Evolutionary conservation across 2,329 filamentous ascomycete genomes (phyloP).

Genomic region (Corinectria fuckeliana): DNA sequence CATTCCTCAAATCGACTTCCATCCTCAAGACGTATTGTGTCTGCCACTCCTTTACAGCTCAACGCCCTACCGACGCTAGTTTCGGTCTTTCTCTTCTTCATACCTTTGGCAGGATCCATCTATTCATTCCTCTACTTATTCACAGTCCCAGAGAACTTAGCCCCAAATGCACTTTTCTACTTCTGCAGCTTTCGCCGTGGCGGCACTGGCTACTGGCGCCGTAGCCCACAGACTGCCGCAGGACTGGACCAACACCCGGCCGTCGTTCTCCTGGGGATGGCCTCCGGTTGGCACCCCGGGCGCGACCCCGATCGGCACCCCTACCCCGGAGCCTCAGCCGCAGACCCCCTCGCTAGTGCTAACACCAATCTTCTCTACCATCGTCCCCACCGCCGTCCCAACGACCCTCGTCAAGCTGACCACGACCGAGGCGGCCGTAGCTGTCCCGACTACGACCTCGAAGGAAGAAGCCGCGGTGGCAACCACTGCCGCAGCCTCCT

Average conservation of each 20-base stretch:
- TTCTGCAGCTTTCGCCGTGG: neutral
- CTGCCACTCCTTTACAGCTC: neutral
- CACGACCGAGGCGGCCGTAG: constrained; percentile 7
- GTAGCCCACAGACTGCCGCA: neutral
- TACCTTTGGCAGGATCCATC: neutral
- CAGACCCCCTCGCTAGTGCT: neutral
- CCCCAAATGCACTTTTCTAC: neutral
- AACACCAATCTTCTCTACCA: neutral
- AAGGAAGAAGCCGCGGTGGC: neutral
- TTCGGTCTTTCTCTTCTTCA: neutral
- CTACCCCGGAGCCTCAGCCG: neutral
- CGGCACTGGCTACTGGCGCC: neutral
- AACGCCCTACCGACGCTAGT: too few species aligned
- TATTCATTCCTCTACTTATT: neutral
- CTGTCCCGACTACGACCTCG: constrained; percentile 1
- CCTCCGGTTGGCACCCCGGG: neutral
- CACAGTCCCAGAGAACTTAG: neutral
- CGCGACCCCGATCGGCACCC: too few species aligned
- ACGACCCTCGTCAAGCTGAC: constrained; percentile 8
- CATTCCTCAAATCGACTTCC: too few species aligned
- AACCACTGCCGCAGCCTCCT: neutral
- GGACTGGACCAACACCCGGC: too few species aligned
- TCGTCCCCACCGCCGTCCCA: neutral
- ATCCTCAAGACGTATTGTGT: neutral
- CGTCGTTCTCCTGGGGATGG: neutral